Percentiles rank a stretch among this genome's conserved stretches.
These are phyloP conservation scores for button mushroom (Agaricus bisporus) DNA, from an alignment of 768 basidiomycete genomes.

Conservation along the genomic window DNA sequence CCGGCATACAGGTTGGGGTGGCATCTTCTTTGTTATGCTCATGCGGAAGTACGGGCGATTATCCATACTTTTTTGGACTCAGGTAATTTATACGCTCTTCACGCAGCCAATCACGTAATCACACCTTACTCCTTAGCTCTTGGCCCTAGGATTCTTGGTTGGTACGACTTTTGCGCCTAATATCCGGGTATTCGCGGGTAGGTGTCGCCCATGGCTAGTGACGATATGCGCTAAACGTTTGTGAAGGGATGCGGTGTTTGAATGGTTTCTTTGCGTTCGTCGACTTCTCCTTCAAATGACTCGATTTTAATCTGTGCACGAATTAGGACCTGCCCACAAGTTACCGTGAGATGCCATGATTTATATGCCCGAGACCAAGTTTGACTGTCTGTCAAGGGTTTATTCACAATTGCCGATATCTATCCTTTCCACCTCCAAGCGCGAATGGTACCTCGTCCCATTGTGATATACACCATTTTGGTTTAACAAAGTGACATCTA, in stretches of 20 bases:
- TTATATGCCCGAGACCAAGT: too few relatives aligned
- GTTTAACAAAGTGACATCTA: slow-evolving; percentile 15
- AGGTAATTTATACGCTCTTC: slow-evolving; percentile 26
- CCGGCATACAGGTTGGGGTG: slow-evolving; percentile 45
- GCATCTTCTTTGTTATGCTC: slow-evolving; percentile 54
- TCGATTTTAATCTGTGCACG: not conserved
- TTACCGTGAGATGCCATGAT: slow-evolving; percentile 31
- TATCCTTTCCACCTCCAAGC: slow-evolving; percentile 69
- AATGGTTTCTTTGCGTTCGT: slow-evolving; percentile 51
- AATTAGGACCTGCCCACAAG: slow-evolving; percentile 52
- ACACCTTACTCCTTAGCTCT: slow-evolving; percentile 25
- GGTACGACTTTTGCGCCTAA: slow-evolving; percentile 46
- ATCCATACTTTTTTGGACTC: slow-evolving; percentile 66
- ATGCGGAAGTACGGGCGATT: slow-evolving; percentile 60
- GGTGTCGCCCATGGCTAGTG: not conserved
- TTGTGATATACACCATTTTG: not conserved
- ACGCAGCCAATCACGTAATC: not conserved
- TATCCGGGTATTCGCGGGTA: slow-evolving; percentile 51
- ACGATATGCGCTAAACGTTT: not conserved
- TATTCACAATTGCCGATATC: slow-evolving; percentile 55
- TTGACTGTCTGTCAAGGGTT: slow-evolving; percentile 28
- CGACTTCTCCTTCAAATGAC: not conserved
- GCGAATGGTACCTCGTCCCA: slow-evolving; percentile 39
- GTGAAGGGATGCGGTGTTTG: slow-evolving; percentile 50
- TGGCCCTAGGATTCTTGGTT: slow-evolving; percentile 47